Base-by-base conservation (phyloP, 176 grass and related monocot genomes). In the Hyparrhenia diplandra region DNA sequence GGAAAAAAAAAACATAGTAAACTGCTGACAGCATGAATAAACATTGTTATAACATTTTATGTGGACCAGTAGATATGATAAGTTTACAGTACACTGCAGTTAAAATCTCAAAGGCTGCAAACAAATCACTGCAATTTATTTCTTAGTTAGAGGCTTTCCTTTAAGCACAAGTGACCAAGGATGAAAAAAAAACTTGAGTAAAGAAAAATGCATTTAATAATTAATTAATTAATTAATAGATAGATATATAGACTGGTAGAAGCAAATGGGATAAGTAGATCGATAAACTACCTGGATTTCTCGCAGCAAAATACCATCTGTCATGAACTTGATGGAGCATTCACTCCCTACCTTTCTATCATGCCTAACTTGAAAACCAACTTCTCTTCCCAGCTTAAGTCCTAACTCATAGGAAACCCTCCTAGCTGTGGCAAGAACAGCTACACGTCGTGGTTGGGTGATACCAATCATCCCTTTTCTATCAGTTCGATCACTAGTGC, bases 351-450 rank as follows among this genome's bases (percentile, higher is more conserved):
- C 90, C 82, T 80, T 47, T 78, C 89, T 93, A 36, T 95, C 96
- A 82, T 99, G 96, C 80, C 96, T 87, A 83, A 99, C 96, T 90
- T 99, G 92, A 93, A 99, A 99, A 75, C 96, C 96, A 36, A 99
- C 88, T 54, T 93, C 96, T 71, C 85, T 93, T 78, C 96, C 96
- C 36, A 99, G 81, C 55, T 64, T 81, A 67, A 93, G 87, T 68
- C 96, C 96, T 89, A 99, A 82, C 64, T 99, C 92, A 86, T 89
- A 90, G 14, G 96, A 95, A 17, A 99, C 90, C 59, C 96, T 84
- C 46, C 81, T 95, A 77, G 96, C 85, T 72, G 96, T 95, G 74
- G 96, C 93, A 85, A 95, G 90, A 83, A 99, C 92, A 64, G 92
- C 88, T 78, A 99, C 96, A 84, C 96, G 88, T 8, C 96, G 88